Evolutionary conservation across 140 eudicot genomes (phyloP).

Genomic region (Anethum foeniculum): DNA sequence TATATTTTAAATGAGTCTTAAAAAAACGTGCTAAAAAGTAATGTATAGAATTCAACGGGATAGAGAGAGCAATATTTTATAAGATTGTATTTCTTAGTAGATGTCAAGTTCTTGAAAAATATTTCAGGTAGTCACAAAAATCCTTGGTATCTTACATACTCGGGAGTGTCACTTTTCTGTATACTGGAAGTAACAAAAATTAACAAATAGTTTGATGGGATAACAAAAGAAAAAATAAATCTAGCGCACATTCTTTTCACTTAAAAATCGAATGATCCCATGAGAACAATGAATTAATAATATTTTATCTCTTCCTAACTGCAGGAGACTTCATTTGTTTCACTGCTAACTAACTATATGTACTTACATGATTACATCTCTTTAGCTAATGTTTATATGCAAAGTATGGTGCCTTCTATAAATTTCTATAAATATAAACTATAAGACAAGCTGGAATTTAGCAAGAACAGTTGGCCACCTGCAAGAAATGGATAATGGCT

Average conservation of each 20-base stretch:
- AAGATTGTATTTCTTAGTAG: background rate
- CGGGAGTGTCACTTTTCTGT: background rate
- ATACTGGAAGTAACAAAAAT: no score
- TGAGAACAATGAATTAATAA: background rate
- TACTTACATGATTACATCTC: slow-evolving; percentile 16
- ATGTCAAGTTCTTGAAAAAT: background rate
- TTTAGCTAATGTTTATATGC: slow-evolving; percentile 36
- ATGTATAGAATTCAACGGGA: no score
- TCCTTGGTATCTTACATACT: no score
- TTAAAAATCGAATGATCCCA: background rate
- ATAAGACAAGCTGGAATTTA: slow-evolving; percentile 1
- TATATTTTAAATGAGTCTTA: no score
- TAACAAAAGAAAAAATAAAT: background rate
- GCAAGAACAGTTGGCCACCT: slow-evolving; percentile 4
- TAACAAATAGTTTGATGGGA: background rate
- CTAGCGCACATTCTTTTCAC: background rate
- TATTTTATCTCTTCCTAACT: background rate
- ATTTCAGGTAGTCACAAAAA: no score
- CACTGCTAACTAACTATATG: slow-evolving; percentile 5
- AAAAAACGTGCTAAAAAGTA: no score
- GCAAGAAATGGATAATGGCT: background rate
- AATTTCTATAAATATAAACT: slow-evolving; percentile 14
- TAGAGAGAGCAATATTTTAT: no score
- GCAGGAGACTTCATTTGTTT: background rate
- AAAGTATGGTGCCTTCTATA: slow-evolving; percentile 23